Conservation (phyloP, 106 monocot genomes). For the Acanthochlamys bracteata region DNA sequence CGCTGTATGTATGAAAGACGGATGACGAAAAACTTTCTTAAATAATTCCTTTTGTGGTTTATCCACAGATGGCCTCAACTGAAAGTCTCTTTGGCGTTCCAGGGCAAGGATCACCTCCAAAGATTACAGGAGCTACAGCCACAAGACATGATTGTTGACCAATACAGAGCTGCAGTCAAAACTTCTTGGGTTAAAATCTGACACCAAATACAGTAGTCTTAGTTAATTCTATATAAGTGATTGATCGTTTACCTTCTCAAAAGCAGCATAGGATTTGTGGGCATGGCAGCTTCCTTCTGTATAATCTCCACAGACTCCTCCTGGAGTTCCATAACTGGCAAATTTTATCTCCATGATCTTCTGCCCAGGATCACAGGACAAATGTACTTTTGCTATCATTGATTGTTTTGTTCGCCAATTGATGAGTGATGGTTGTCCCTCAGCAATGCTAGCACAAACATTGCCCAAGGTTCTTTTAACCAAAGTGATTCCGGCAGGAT, state of each 20-base stretch:
- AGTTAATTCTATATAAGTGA: too few species aligned
- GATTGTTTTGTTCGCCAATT: conserved; percentile 47
- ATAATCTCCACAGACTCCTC: conserved; percentile 67
- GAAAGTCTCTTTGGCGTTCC: conserved; percentile 40
- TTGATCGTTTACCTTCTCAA: conserved; percentile 52
- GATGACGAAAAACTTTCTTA: background rate
- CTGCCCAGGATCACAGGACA: conserved; percentile 51
- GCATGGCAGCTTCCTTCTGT: conserved; percentile 85
- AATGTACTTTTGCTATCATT: conserved; percentile 51
- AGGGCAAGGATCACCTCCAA: conserved; percentile 63
- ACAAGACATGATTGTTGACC: conserved; percentile 44
- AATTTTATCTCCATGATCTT: conserved; percentile 71
- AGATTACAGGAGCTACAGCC: conserved; percentile 26
- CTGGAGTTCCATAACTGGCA: conserved; percentile 88
- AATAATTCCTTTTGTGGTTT: background rate
- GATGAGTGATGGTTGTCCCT: conserved; percentile 71
- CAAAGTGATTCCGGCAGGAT: conserved; percentile 63
- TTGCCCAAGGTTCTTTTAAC: conserved; percentile 53
- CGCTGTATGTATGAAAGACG: background rate
- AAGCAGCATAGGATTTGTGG: conserved; percentile 69
- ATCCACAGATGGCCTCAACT: conserved; percentile 48
- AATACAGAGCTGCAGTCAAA: conserved; percentile 33
- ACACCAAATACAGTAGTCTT: background rate
- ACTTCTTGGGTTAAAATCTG: background rate
- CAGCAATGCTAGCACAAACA: conserved; percentile 73